Evolutionary conservation across 2,329 filamentous ascomycete genomes (phyloP).

Genomic region (Fusarium nematophilum): DNA sequence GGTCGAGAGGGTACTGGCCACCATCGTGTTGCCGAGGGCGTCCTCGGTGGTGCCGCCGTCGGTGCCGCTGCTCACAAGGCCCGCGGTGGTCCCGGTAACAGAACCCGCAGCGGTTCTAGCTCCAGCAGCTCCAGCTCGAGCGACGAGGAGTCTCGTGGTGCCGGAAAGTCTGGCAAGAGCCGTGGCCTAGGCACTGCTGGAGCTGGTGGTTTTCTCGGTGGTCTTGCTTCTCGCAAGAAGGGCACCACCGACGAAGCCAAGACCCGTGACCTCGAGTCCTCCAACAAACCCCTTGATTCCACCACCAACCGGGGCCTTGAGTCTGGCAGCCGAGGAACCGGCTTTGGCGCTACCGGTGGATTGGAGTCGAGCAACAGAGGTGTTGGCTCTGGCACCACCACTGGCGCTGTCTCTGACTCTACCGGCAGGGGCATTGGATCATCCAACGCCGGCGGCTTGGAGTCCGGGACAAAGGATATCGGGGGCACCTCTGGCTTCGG

Average conservation of each 20-base stretch:
- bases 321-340: too few relatives aligned
- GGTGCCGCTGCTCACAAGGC: conserved; percentile 31
- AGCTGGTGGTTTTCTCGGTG: conserved; percentile 8
- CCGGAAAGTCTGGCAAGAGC: conserved; percentile 24
- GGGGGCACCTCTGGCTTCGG: conserved; percentile 11
- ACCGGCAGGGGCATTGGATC: neutral
- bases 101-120: conserved; percentile 18
- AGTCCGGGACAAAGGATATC: neutral
- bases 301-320: neutral
- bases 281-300: too few relatives aligned
- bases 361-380: neutral
- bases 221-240: conserved; percentile 29
- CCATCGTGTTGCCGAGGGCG: conserved; percentile 15
- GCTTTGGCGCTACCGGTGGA: neutral
- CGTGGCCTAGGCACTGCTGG: conserved; percentile 26
- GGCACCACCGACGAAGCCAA: conserved; percentile 8
- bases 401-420: neutral
- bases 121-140: conserved; percentile 29
- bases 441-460: neutral
- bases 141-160: conserved; percentile 28
- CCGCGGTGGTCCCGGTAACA: conserved; percentile 20
- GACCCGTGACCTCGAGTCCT: neutral
- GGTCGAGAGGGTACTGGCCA: conserved; percentile 17
- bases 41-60: conserved; percentile 21
- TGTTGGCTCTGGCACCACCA: neutral